Conservation (phyloP, 139 green algal species). For the Chlorella vulgaris region DNA sequence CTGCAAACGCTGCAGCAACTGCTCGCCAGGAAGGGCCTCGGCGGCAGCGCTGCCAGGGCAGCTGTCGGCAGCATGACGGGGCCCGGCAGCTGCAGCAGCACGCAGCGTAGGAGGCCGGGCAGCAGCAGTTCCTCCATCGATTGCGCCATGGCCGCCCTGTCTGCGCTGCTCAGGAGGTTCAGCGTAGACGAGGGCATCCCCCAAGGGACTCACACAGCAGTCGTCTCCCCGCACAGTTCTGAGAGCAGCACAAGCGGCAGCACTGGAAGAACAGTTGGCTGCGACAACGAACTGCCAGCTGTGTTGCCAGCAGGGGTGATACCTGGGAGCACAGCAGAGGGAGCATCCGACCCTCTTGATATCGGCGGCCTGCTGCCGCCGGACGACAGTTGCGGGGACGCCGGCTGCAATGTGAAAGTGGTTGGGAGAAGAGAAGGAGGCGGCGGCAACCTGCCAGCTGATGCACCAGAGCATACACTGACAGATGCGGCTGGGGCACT, state of each 20-base stretch:
- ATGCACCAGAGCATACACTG: neutral
- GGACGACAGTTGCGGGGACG: neutral
- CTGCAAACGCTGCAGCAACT: slow-evolving; percentile 12
- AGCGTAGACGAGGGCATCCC: neutral
- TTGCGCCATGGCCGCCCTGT: slow-evolving; percentile 6
- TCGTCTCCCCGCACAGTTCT: slow-evolving; percentile 8
- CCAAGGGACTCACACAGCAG: neutral
- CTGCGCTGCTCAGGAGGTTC: neutral
- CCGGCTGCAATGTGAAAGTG: neutral
- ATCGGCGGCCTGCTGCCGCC: neutral
- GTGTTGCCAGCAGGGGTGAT: neutral
- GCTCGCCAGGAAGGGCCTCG: neutral
- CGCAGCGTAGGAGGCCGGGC: neutral
- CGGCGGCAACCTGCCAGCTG: neutral
- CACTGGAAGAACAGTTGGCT: neutral
- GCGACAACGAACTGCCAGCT: neutral
- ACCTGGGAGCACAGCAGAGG: neutral
- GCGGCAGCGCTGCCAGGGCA: neutral
- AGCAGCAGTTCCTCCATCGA: neutral
- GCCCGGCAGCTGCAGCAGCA: neutral
- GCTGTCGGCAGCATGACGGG: neutral
- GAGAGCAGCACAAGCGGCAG: neutral
- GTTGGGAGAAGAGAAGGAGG: no score
- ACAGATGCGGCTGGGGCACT: no score
- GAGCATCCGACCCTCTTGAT: neutral